phyloP scores from a whole-genome alignment of 2,329 filamentous ascomycete genomes.

The Aspergillus sp. region DNA sequence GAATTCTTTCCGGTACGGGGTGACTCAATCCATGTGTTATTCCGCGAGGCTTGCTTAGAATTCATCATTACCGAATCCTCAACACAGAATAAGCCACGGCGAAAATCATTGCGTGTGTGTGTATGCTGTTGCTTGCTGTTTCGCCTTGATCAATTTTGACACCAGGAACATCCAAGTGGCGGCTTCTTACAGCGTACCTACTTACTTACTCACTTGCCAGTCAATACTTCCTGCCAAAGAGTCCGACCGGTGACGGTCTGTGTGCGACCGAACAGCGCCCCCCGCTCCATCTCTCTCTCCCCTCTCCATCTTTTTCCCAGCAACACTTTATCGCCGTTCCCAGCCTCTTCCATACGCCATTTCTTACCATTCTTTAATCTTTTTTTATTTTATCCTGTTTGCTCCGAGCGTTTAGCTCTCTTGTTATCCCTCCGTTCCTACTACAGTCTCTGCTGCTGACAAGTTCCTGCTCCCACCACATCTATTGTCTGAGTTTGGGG shows the following conservation, averaged over 20 bases:
- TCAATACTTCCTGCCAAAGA: conserved; percentile 3
- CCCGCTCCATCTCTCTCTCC: conserved; percentile 11
- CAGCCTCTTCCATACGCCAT: conserved; percentile 10
- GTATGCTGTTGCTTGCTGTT: not conserved
- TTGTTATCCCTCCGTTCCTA: not conserved
- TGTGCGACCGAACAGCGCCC: conserved; percentile 15
- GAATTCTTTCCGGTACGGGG: not conserved
- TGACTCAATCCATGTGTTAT: not conserved
- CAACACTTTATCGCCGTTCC: conserved; percentile 9
- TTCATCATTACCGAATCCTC: not conserved
- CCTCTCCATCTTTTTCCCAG: conserved; percentile 1
- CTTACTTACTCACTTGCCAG: not conserved
- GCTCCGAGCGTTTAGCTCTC: not conserved
- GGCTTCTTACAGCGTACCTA: not conserved
- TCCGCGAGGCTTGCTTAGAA: not conserved
- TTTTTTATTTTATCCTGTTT: not conserved
- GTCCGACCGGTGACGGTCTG: conserved; percentile 7
- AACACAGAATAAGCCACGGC: not conserved
- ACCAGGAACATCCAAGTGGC: not conserved
- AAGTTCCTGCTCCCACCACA: not conserved
- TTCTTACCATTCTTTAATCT: not conserved
- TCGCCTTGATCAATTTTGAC: too few species aligned
- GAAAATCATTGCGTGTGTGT: not conserved
- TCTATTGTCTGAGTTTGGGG: not conserved
- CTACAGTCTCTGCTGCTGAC: not conserved